Base-by-base conservation (phyloP, 2,329 filamentous ascomycete genomes). In the Macrophomina pseudophaseolina region DNA sequence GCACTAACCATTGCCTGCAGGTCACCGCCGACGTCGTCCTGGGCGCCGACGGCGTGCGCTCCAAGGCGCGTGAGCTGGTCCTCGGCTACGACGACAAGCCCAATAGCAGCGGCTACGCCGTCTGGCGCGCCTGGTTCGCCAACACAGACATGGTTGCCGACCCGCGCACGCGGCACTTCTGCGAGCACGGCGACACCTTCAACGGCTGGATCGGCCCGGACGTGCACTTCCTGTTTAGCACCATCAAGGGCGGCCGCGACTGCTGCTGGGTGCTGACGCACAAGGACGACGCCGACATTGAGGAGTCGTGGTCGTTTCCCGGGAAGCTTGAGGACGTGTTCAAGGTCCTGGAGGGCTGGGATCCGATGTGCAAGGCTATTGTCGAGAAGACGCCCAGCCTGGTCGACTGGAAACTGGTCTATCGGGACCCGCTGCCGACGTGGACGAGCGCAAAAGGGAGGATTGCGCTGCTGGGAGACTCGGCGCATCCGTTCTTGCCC, bases 41-140 rank as follows among this genome's bases (percentile, higher is more conserved):
- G 5, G 85, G 83, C 4, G 83, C 83, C 32, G 85, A 86, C 72
- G 80, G 84, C 6, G 85, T 86, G 64, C 82, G 85, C 67, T 84
- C 81, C 42, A 81, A 82, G 38, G 82, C 84, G 0, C 75, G 84
- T 35, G 81, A 81, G 65, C 76, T 86, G 1, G 84, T 86, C 3
- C 78, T 86, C 4, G 84, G 84, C 1, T 85, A 84, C 38, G 77
- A 80, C 46, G 84, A 85, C 67, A 82, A 82, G 56, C 83, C 83
- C 0, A 85, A 85, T 71, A 83, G 81, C 40, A 83, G 80, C 63
- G 84, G 85, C 0, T 86, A 86, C 69, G 84, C 84, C 0, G 84
- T 85, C 51, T 86, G 82, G 75, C 76, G 84, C 30, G 82, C 84
- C 0, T 86, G 76, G 76, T 77, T 79, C 66, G 65, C 68, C 11